Evolutionary conservation across 108 stramenopile genomes (phyloP).

Genomic region (Nitzschia sp.): DNA sequence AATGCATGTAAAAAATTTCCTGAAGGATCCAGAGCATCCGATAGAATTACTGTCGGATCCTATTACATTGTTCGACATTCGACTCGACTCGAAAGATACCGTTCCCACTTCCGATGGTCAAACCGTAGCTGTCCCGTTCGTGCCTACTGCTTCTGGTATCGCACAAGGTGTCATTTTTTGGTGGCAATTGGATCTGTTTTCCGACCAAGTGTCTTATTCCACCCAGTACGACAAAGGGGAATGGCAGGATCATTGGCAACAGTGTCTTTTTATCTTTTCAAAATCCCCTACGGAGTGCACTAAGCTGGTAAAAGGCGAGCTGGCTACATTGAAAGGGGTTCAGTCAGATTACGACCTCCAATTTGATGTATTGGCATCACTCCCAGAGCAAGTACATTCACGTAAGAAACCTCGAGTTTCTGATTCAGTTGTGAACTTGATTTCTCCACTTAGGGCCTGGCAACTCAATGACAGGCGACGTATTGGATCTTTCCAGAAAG

Average conservation of each 20-base stretch:
- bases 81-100: slow-evolving; percentile 48
- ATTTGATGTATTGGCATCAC: slow-evolving; percentile 26
- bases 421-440: slow-evolving; percentile 15
- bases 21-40: slow-evolving; percentile 15
- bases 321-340: slow-evolving; percentile 39
- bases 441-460: slow-evolving; percentile 56
- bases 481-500: slow-evolving; percentile 28
- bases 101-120: slow-evolving; percentile 54
- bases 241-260: slow-evolving; percentile 90
- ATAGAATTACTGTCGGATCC: slow-evolving; percentile 50
- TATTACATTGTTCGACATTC: slow-evolving; percentile 52
- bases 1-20: slow-evolving; percentile 32
- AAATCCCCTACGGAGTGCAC: slow-evolving; percentile 19
- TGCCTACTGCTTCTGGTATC: slow-evolving; percentile 41
- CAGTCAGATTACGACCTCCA: slow-evolving; percentile 57
- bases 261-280: slow-evolving; percentile 64
- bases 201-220: slow-evolving; percentile 33
- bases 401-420: slow-evolving; percentile 4
- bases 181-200: slow-evolving; percentile 80
- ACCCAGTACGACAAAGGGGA: slow-evolving; percentile 27
- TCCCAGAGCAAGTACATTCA: background rate
- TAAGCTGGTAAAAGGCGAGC: slow-evolving; percentile 32
- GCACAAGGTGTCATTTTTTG: slow-evolving; percentile 73
- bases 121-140: slow-evolving; percentile 11
- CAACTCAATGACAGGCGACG: slow-evolving; percentile 67